phyloP scores from a whole-genome alignment of 2,329 filamentous ascomycete genomes.

The Paracorniculantispora psalliotae region DNA sequence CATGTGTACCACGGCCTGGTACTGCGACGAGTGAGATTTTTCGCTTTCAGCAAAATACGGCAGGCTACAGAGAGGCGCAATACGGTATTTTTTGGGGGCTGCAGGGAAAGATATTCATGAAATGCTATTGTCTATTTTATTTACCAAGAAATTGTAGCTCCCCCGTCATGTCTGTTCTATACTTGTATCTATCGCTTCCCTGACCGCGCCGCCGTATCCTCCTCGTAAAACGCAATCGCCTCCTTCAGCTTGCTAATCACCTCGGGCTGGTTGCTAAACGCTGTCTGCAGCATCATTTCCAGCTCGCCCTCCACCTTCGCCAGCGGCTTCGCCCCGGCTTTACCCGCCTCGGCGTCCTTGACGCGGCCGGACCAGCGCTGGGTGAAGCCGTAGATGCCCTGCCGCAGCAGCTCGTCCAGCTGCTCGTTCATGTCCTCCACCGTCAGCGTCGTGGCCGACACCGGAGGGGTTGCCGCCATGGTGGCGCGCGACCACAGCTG shows the following conservation, averaged over 20 bases:
- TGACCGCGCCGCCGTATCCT: constrained; percentile 38
- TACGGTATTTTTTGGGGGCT: no score
- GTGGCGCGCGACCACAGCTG: constrained; percentile 41
- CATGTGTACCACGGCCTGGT: no score
- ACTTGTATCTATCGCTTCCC: constrained; percentile 5
- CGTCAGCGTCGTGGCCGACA: constrained; percentile 36
- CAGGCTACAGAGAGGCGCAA: no score
- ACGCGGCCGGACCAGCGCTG: constrained; percentile 52
- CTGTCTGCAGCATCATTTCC: constrained; percentile 50
- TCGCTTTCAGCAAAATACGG: no score
- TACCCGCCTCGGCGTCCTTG: constrained; percentile 43
- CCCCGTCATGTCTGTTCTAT: not conserved
- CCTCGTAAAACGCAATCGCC: constrained; percentile 52
- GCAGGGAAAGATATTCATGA: no score
- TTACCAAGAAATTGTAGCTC: no score
- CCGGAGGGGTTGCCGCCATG: constrained; percentile 20
- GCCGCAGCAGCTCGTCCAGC: constrained; percentile 56
- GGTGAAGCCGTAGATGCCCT: constrained; percentile 59
- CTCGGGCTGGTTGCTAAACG: constrained; percentile 56
- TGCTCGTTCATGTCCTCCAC: constrained; percentile 60
- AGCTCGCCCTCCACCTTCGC: constrained; percentile 53
- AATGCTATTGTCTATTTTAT: no score
- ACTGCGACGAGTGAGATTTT: no score
- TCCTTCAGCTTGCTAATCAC: constrained; percentile 56
- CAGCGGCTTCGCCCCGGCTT: constrained; percentile 45